These are phyloP conservation scores for Aureobasidium leucospermi DNA, from an alignment of 2,329 filamentous ascomycete species.

Conservation along the genomic window DNA sequence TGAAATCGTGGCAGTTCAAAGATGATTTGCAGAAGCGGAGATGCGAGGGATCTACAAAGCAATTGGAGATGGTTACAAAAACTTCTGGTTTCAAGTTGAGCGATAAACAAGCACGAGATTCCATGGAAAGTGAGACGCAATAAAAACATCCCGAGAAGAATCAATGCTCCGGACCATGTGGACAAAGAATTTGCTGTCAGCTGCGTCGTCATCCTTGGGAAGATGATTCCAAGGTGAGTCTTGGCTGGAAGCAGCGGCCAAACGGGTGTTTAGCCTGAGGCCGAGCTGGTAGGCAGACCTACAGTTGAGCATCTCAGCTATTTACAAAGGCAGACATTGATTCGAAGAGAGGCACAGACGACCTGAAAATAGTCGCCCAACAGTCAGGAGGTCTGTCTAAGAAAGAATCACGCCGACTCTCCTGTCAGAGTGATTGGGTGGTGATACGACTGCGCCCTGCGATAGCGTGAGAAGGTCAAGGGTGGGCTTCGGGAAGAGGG, in stretches of 20 bases:
- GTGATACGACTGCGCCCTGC: not conserved
- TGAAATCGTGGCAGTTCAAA: not conserved
- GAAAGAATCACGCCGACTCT: too few species aligned
- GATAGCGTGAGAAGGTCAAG: not conserved
- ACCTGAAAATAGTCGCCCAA: too few species aligned
- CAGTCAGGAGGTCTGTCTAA: not conserved
- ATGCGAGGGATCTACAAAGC: not conserved
- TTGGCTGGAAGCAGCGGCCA: conserved; percentile 5
- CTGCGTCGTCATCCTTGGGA: not conserved
- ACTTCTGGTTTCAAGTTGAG: not conserved
- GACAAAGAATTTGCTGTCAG: not conserved
- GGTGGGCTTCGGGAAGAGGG: not conserved
- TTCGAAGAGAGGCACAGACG: not conserved
- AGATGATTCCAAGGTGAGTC: not conserved
- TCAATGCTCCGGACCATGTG: not conserved
- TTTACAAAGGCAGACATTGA: not conserved
- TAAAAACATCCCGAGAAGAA: too few species aligned
- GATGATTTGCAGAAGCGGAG: not conserved
- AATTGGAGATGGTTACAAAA: not conserved
- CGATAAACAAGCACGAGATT: too few species aligned
- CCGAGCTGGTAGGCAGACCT: not conserved
- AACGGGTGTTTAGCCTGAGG: not conserved
- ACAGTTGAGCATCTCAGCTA: not conserved
- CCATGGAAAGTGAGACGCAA: too few species aligned
- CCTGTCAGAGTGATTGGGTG: not conserved